Conservation (phyloP, 2,329 filamentous ascomycete species). For the Scortechinia acanthostroma region DNA sequence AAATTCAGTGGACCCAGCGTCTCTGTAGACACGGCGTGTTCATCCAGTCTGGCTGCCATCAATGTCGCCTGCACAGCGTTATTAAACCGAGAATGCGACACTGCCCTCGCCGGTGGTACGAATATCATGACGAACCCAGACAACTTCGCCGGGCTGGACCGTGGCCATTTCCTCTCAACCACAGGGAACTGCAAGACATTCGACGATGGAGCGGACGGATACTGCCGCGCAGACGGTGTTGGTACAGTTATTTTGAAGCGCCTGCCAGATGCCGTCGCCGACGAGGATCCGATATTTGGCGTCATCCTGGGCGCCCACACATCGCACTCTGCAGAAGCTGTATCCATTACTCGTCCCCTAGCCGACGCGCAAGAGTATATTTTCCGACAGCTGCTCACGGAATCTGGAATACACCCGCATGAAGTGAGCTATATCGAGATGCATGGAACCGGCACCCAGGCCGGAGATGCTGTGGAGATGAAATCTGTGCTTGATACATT, state of each 20-base stretch:
- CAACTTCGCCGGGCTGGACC: slow-evolving; percentile 52
- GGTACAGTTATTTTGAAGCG: slow-evolving; percentile 54
- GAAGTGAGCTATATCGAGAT: slow-evolving; percentile 63
- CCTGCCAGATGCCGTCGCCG: slow-evolving; percentile 51
- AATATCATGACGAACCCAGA: slow-evolving; percentile 60
- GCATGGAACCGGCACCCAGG: slow-evolving; percentile 66
- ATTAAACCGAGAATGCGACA: slow-evolving; percentile 55
- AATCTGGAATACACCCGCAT: slow-evolving; percentile 50
- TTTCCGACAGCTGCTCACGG: slow-evolving; percentile 48
- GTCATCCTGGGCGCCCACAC: slow-evolving; percentile 55
- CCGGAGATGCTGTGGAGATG: slow-evolving; percentile 63
- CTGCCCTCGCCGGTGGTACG: slow-evolving; percentile 51
- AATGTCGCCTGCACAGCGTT: slow-evolving; percentile 60
- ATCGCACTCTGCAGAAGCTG: slow-evolving; percentile 58
- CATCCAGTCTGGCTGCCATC: slow-evolving; percentile 66
- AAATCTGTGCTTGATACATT: slow-evolving; percentile 54
- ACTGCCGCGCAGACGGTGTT: slow-evolving; percentile 56
- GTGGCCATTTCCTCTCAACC: slow-evolving; percentile 55
- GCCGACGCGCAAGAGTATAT: slow-evolving; percentile 51
- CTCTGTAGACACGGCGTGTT: slow-evolving; percentile 73
- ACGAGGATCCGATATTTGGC: slow-evolving; percentile 57
- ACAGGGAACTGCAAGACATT: slow-evolving; percentile 59
- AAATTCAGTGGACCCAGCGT: slow-evolving; percentile 69
- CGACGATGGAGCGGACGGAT: slow-evolving; percentile 56
- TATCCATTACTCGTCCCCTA: slow-evolving; percentile 61